Evolutionary conservation across 306 rosid species (phyloP).

Genomic region (Arachis hypogaea): DNA sequence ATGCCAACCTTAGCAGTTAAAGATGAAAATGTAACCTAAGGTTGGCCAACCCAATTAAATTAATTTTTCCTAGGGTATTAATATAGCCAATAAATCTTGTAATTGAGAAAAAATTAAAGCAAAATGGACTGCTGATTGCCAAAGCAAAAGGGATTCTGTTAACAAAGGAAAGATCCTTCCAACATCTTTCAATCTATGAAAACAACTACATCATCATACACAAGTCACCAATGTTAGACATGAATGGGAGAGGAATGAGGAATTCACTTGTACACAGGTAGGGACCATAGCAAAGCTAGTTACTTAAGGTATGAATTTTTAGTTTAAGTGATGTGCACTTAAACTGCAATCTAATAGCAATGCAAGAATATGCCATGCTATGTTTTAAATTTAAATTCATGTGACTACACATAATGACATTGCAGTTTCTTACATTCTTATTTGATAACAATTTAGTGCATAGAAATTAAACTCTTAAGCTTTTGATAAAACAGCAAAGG

Average conservation of each 20-base stretch:
- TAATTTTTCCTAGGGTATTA: not conserved
- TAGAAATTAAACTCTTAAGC: not conserved
- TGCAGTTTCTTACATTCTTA: too few relatives aligned
- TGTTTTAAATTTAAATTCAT: too few relatives aligned
- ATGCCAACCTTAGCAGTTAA: not conserved
- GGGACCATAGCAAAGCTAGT: not conserved
- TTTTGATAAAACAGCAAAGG: constrained; percentile 1
- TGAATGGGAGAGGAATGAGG: constrained; percentile 20
- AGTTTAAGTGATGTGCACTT: too few relatives aligned
- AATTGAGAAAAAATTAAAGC: not conserved
- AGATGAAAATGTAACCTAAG: not conserved
- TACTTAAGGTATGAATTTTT: too few relatives aligned
- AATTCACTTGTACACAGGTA: constrained; percentile 12
- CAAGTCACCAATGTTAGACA: constrained; percentile 14
- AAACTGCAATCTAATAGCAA: too few relatives aligned
- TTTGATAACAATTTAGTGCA: too few relatives aligned
- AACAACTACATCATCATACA: constrained; percentile 7
- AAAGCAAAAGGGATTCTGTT: not conserved
- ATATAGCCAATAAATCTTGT: not conserved
- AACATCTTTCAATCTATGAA: not conserved
- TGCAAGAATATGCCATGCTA: too few relatives aligned
- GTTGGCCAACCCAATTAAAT: not conserved
- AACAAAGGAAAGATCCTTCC: not conserved
- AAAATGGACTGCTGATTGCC: not conserved
- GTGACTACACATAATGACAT: too few relatives aligned